A percentile compares a stretch with the other conserved stretches of the same genome.
Evolutionary conservation across 768 basidiomycete genomes (phyloP).

Genomic region (Lentinula sp.): DNA sequence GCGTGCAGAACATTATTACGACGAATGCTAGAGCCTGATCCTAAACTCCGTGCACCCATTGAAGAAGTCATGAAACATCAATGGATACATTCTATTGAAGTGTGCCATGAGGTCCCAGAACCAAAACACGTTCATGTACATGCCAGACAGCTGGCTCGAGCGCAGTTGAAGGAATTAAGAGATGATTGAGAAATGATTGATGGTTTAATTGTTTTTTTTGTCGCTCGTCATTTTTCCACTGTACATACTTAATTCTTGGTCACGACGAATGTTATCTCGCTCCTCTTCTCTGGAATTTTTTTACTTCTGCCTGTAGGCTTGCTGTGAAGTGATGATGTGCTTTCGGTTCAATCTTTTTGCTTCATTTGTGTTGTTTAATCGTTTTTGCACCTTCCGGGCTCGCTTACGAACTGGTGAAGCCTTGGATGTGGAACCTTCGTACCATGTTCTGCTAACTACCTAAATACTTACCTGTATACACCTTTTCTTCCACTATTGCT

Average conservation of each 20-base stretch:
- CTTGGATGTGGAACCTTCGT: not conserved
- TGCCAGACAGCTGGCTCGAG: conserved; percentile 53
- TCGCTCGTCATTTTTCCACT: not conserved
- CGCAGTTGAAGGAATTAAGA: conserved; percentile 28
- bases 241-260: not conserved
- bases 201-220: not conserved
- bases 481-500: not conserved
- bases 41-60: conserved; percentile 65
- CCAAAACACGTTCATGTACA: conserved; percentile 70
- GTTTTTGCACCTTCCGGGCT: not conserved
- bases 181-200: not conserved
- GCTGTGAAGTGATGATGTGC: not conserved
- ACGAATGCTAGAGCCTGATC: conserved; percentile 95
- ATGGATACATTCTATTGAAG: conserved; percentile 80
- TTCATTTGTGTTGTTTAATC: not conserved
- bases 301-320: not conserved
- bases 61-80: conserved; percentile 75
- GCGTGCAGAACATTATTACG: conserved; percentile 79
- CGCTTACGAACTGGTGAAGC: not conserved
- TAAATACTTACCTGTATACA: not conserved
- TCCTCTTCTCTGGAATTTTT: not conserved
- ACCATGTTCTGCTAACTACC: not conserved
- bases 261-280: not conserved
- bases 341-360: not conserved
- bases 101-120: conserved; percentile 62